Evolutionary conservation across 306 rosid species (phyloP).

Genomic region (Fagus crenata): DNA sequence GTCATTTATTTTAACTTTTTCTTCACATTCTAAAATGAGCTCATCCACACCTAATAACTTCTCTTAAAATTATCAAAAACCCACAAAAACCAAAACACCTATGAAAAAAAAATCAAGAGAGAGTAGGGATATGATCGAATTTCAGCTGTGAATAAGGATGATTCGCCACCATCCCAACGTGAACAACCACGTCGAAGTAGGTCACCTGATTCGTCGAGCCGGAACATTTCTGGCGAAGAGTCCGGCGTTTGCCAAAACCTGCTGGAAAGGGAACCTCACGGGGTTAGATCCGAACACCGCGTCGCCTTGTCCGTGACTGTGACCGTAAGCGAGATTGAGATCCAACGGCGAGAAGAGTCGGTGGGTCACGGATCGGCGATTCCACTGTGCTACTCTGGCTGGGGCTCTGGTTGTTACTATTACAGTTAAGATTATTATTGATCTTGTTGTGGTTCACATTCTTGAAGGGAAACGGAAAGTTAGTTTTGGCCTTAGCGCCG

Average conservation of each 20-base stretch:
- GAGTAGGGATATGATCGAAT: conserved; percentile 27
- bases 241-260: conserved; percentile 18
- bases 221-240: conserved; percentile 32
- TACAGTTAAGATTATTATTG: neutral
- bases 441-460: conserved; percentile 2
- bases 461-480: conserved; percentile 51
- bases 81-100: too few relatives aligned
- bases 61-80: too few relatives aligned
- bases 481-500: conserved; percentile 91
- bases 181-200: conserved; percentile 47
- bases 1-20: too few relatives aligned
- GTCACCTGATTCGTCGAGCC: conserved; percentile 31
- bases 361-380: conserved; percentile 70
- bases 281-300: conserved; percentile 22
- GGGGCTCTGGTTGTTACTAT: conserved; percentile 49
- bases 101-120: too few relatives aligned
- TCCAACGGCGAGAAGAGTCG: conserved; percentile 58
- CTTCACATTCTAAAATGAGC: too few relatives aligned
- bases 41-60: too few relatives aligned
- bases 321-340: conserved; percentile 47
- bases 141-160: conserved; percentile 23
- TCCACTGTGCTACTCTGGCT: conserved; percentile 97
- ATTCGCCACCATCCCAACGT: conserved; percentile 40
- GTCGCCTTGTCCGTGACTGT: neutral
- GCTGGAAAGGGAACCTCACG: conserved; percentile 59